These are phyloP conservation scores for Pleurostoma richardsiae DNA, from an alignment of 2,329 filamentous ascomycete species.

Conservation along the genomic window DNA sequence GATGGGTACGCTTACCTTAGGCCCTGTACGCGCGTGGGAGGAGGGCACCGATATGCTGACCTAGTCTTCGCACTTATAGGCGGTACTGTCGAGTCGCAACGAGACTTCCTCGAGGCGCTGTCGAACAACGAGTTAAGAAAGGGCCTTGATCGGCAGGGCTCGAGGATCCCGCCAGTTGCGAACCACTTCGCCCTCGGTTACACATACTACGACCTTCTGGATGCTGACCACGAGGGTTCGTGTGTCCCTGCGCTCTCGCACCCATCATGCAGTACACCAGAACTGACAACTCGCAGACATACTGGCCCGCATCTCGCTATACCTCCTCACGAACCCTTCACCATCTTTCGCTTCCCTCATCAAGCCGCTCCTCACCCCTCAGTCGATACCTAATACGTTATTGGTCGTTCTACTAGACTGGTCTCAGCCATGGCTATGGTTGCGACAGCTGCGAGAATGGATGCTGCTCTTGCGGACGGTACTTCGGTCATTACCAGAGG, in stretches of 20 bases:
- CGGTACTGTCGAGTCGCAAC: constrained; percentile 76
- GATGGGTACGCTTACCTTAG: constrained; percentile 53
- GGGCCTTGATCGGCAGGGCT: constrained; percentile 48
- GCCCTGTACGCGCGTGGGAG: background rate
- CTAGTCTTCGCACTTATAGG: constrained; percentile 39
- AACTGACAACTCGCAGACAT: constrained; percentile 56
- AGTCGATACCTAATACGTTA: constrained; percentile 79
- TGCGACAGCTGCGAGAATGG: constrained; percentile 85
- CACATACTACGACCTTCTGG: constrained; percentile 90
- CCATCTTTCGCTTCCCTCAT: constrained; percentile 78
- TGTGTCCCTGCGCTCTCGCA: constrained; percentile 33
- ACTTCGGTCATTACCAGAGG: constrained; percentile 65
- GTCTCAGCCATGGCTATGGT: constrained; percentile 90
- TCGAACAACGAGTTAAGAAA: constrained; percentile 49
- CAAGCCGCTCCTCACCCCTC: constrained; percentile 75
- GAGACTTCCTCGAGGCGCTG: constrained; percentile 71
- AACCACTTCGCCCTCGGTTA: constrained; percentile 92
- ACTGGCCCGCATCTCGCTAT: constrained; percentile 81
- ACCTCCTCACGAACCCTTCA: constrained; percentile 82
- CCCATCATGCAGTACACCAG: background rate
- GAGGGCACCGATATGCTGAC: constrained; percentile 18
- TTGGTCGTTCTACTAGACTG: constrained; percentile 93
- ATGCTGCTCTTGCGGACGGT: constrained; percentile 76
- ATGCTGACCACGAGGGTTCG: constrained; percentile 85
- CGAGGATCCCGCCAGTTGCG: constrained; percentile 70